These are phyloP conservation scores for Camelina laxa DNA, from an alignment of 345 rosid genomes.

Conservation along the genomic window DNA sequence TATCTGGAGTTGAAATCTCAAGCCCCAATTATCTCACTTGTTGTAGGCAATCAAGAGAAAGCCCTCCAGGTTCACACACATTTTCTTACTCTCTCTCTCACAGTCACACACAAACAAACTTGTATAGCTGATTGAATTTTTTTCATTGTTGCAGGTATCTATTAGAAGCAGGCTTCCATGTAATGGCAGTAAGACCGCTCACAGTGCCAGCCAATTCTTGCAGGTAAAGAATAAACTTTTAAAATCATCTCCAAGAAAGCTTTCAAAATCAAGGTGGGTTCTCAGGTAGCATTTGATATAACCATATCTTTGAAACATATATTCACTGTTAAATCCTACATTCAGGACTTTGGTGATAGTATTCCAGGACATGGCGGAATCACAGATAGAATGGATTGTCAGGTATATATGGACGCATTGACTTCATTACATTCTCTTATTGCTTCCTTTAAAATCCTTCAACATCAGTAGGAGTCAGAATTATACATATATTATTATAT, in stretches of 20 bases:
- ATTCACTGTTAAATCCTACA: too few relatives aligned
- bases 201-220: conserved; percentile 95
- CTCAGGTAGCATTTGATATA: too few relatives aligned
- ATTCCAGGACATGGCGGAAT: conserved; percentile 99
- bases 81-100: too few relatives aligned
- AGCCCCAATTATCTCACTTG: conserved; percentile 86
- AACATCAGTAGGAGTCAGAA: too few relatives aligned
- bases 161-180: conserved; percentile 85
- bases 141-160: conserved; percentile 58
- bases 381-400: conserved; percentile 98
- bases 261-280: too few relatives aligned
- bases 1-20: conserved; percentile 72
- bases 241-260: too few relatives aligned
- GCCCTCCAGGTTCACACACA: conserved; percentile 66
- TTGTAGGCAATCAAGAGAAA: conserved; percentile 86
- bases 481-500: too few relatives aligned
- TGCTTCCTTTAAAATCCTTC: too few relatives aligned
- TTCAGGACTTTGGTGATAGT: conserved; percentile 99
- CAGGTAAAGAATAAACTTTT: conserved; percentile 53
- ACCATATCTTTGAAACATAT: too few relatives aligned
- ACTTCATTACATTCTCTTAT: too few relatives aligned
- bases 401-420: too few relatives aligned
- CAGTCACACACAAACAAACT: background rate
- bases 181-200: conserved; percentile 93
- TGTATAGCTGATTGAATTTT: background rate